Evolutionary conservation across 768 basidiomycete species (phyloP), one percentile per base, ranked within the genome.

Genomic region (Lanmaoa rubissima): DNA sequence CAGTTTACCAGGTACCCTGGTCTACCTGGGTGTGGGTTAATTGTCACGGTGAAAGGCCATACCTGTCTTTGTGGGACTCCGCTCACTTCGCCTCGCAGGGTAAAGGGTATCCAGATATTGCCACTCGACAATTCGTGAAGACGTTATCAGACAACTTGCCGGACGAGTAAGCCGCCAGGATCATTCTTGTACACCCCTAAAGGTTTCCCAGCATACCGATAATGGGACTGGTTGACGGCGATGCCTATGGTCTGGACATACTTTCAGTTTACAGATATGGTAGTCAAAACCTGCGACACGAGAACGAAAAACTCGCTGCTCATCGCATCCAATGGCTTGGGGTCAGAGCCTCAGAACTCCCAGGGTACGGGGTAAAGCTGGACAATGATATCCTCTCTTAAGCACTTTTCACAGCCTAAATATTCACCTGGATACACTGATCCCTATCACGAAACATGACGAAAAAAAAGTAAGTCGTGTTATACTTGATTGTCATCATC

Each of bases 101-200:
- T 0, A 98, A 97, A 69, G 97, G 97, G 3, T 98, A 96, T 72
- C 97, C 97, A 0, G 97, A 99, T 67, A 73, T 97, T 5, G 88
- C 94, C 3, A 96, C 97, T 1, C 81, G 94, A 8, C 86, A 95
- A 61, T 79, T 98, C 8, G 82, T 95, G 44, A 84, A 85, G 55
- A 83, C 80, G 0, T 76, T 98, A 3, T 80, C 88, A 1, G 79
- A 85, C 39, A 80, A 81, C 35, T 79, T 93, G 19, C 87, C 88
- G 3, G 44, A 70, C 41, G 73, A 73, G 93, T 91, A 68, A 61
- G 74, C 6, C 24, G 5, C n/a, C 19, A 21, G 12, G 9, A 40
- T 34, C 41, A 8, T n/a, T n/a, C 36, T 44, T 32, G 7, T 32
- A 26, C 9, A 21, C 39, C 50, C 9, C 48, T 53, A 55, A 41